Conservation (phyloP, 1,284 basidiomycete species). For the Ustilago lituana region DNA sequence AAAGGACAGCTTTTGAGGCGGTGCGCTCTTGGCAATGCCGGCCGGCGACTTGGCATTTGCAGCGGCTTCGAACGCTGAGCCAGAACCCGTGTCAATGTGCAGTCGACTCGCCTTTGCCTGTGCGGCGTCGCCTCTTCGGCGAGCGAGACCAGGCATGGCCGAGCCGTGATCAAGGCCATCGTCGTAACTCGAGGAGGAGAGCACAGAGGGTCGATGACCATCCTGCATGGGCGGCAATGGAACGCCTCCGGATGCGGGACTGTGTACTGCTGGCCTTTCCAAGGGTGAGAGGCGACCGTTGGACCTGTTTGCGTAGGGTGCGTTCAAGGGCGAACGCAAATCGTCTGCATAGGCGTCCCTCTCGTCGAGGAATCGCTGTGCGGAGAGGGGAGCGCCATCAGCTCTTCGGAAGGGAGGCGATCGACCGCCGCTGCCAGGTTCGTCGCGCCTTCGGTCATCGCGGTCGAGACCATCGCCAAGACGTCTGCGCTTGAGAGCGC, state of each 20-base stretch:
- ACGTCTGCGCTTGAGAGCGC: constrained; percentile 38
- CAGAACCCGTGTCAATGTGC: constrained; percentile 51
- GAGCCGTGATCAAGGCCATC: constrained; percentile 33
- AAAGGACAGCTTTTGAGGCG: constrained; percentile 61
- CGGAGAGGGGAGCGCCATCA: constrained; percentile 20
- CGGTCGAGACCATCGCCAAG: constrained; percentile 36
- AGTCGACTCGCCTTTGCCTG: constrained; percentile 61
- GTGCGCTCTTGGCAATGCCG: constrained; percentile 56
- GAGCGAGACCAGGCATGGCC: constrained; percentile 49
- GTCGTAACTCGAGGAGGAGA: constrained; percentile 32
- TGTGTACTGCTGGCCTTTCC: constrained; percentile 26
- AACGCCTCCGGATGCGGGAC: constrained; percentile 28
- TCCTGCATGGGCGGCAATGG: constrained; percentile 46
- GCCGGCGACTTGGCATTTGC: constrained; percentile 7
- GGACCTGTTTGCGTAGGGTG: constrained; percentile 25
- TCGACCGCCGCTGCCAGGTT: constrained; percentile 20
- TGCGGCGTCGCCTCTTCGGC: constrained; percentile 60
- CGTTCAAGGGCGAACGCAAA: constrained; percentile 30
- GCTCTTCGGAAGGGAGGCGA: constrained; percentile 38
- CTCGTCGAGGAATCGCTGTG: constrained; percentile 40
- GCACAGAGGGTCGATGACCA: constrained; percentile 31
- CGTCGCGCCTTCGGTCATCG: constrained; percentile 37
- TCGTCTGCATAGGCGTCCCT: constrained; percentile 36
- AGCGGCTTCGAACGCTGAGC: constrained; percentile 20
- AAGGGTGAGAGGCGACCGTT: constrained; percentile 35